Evolutionary conservation across 2,329 filamentous ascomycete genomes (phyloP), one percentile per base, ranked within the genome.

Genomic region (Chrysoporthe austroafricana): DNA sequence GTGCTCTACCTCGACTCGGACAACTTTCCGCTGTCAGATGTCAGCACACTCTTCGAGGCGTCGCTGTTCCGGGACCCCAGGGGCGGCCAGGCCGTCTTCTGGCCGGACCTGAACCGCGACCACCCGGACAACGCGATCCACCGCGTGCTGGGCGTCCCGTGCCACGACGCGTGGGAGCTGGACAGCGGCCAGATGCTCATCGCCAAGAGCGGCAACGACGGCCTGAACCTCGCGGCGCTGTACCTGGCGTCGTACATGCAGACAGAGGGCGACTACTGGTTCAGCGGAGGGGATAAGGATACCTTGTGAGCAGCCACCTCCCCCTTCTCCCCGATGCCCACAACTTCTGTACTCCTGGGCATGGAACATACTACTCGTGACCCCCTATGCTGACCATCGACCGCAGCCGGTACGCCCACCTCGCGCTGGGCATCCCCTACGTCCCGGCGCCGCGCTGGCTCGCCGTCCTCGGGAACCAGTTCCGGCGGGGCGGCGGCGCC

Each of bases 1-100:
- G 68, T 69, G n/a, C 68, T 69, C 44, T 69, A 68, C 54, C 68
- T 69, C 16, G 68, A 69, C 26, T 69, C 68, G n/a, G 68, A 69
- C 66, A 69, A 69, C 44, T 67, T 68, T 36, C 68, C 68, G 18
- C 57, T 69, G 44, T 59, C 65, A 4, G 52, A 69, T 14, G 42
- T 68, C 3, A 48, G 48, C 21, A 21, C 50, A 0, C 62, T 69
- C 50, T 69, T 69, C 18, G 65, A 63, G 4, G 14, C 68, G 9
- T 7, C 58, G 5, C 58, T 69, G 34, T 69, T 68, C 42, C 59
- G 58, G 11, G 66, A 69, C 13, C 48, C 48, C 5, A 3, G 44
- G 9, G 68, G 68, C 1, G 68, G 68, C 4, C 48, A 62, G 32
- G 66, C 66, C 21, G 32, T 69, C 36, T 69, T 69, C 34, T 69